Base-by-base conservation (phyloP, 805 yeast species). In the Sungouiella blattae region DNA sequence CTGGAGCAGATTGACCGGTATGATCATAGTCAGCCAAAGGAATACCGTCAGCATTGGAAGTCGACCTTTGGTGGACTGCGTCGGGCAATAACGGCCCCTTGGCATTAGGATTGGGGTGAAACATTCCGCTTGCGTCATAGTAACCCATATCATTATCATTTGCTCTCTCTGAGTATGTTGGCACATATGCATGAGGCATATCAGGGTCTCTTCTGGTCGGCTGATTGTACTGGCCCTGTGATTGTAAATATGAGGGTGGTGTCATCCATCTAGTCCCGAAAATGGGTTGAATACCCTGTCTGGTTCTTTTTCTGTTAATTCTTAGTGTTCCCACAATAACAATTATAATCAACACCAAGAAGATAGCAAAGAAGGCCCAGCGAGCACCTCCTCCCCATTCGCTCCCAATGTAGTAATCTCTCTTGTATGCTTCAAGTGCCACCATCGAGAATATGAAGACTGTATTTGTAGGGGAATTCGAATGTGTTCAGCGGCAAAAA, bases 251-350 rank as follows among this genome's bases (percentile, higher is more conserved):
- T 8, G 80, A 69, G 0, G 94, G 94, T 5, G 96, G 96, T 0
- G 93, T 83, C 65, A 87, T 77, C 94, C 94, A 84, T 8, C 84
- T 75, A 1, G 93, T 84, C 7, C 91, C 91, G 40, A 75, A 64
- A 1, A 86, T 65, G 0, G 95, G 95, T 18, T 62, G 66, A 42
- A 66, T 61, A 1, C 82, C 82, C 16, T 52, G 50, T 28, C 51
- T 58, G 7, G 62, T 44, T 55, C 94, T 68, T 37, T 67, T 68
- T 30, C 64, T 72, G 50, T 84, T 84, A 11, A 76, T 63, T 24
- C 75, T 50, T 17, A 82, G 57, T 0, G 84, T 78, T 30, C 71
- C 71, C 0, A 73, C 18, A 3, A 81, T 44, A 3, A 78, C 62
- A 2, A 74, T 37, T 2, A 77, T 27, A 4, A 80, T 41, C 1